Base-by-base conservation (phyloP, 73 alveolate species). In the Tetrahymena malaccensis region DNA sequence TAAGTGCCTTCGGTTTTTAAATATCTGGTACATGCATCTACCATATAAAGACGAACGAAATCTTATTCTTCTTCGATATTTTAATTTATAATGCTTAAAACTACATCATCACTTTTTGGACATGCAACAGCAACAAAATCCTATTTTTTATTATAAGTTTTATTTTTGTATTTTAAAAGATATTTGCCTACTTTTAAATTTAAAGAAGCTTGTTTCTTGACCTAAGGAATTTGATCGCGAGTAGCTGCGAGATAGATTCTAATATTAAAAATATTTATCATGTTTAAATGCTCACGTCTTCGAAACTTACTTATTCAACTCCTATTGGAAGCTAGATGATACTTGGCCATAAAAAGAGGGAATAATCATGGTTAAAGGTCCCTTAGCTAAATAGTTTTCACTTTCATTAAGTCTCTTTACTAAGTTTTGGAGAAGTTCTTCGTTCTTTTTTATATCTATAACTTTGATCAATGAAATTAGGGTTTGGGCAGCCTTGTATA, bases 371-470 rank as follows among this genome's bases (percentile, higher is more conserved):
- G 98, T 94, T 83, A 98, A 97, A 17, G 99, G 96, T 34, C 96
- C 58, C 95, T 97, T 98, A 43, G 98, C 93, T 55, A 97, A 94
- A 94, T 93, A 96, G 96, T 98, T 95, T 56, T 98, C 99, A 50
- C 98, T 98, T 35, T 97, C 96, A 96, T 93, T 96, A 38, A 98
- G 94, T 96, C 98, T 95, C 93, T 97, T 96, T 85, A 97, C 94
- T 22, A 97, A 35, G 13, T 94, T 98, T 44, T 97, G 55, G 35
- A 97, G 95, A 31, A 96, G 94, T 7, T 70, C 97, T 58, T 97
- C 99, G 4, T 94, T 84, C 85, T 98, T 98, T 93, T 96, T 97
- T 55, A 95, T 35, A 33, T 96, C 97, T 70, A 85, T 83, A 6
- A 96, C 89, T 70, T 70, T 70, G 34, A 94, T 43, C 31, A 97